Conservation (phyloP, 345 rosid species). For the Arabidopsis suecica region DNA sequence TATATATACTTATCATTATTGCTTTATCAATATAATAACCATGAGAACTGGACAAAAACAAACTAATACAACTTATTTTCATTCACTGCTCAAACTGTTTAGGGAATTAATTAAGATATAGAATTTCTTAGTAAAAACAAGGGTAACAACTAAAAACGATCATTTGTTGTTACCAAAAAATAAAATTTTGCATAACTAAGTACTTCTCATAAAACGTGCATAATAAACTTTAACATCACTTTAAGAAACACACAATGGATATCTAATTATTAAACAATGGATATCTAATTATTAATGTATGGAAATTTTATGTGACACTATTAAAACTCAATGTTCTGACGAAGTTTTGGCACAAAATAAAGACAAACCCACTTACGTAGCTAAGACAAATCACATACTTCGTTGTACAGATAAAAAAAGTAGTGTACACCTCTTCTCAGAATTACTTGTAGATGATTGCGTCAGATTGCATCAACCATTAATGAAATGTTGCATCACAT, state of each 20-base stretch:
- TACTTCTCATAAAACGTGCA: not conserved
- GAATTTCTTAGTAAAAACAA: too few species aligned
- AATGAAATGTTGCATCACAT: constrained; percentile 11
- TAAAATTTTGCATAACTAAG: not conserved
- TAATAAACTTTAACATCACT: not conserved
- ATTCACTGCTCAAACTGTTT: not conserved
- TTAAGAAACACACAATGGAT: not conserved
- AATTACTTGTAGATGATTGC: not conserved
- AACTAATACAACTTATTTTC: not conserved
- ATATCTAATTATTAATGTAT: not conserved
- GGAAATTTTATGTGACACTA: not conserved
- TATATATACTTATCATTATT: not conserved
- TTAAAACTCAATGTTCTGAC: not conserved
- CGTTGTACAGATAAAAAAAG: not conserved
- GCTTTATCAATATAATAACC: not conserved
- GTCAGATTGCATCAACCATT: constrained; percentile 25
- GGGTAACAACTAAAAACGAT: too few species aligned
- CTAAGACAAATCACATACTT: not conserved
- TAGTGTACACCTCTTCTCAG: not conserved
- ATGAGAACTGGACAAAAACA: not conserved
- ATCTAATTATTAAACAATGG: not conserved
- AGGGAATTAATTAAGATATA: too few species aligned
- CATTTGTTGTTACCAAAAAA: not conserved
- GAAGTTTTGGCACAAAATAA: not conserved
- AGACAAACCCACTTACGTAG: not conserved